Conservation (phyloP, 2,329 filamentous ascomycete species). For the Cercospora nicotianae region DNA sequence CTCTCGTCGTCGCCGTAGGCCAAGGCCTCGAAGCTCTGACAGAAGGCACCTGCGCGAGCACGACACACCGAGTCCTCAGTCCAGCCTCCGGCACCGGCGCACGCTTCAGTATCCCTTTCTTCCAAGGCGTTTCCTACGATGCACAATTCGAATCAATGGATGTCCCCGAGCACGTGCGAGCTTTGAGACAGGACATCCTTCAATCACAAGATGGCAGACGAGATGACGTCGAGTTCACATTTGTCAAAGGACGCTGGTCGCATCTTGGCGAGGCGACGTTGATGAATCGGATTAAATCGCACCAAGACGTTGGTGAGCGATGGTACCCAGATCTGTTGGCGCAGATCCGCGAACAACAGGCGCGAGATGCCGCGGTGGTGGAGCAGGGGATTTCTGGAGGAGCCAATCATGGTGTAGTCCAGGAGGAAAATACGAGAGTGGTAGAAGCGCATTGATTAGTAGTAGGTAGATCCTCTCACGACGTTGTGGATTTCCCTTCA, state of each 20-base stretch:
- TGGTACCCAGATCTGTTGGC: constrained; percentile 57
- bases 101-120: constrained; percentile 80
- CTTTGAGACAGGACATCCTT: constrained; percentile 61
- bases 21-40: constrained; percentile 86
- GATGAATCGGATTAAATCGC: constrained; percentile 80
- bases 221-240: constrained; percentile 86
- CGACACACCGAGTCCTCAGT: constrained; percentile 80
- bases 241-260: constrained; percentile 63
- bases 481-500: not conserved
- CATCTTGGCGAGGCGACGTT: constrained; percentile 79
- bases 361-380: constrained; percentile 15
- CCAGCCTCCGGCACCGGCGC: constrained; percentile 68
- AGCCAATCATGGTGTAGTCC: no score
- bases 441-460: constrained; percentile 2
- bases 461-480: not conserved
- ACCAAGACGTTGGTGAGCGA: constrained; percentile 80
- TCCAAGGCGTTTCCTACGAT: constrained; percentile 80
- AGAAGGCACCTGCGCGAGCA: constrained; percentile 75
- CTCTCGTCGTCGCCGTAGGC: constrained; percentile 82
- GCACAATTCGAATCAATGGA: constrained; percentile 77
- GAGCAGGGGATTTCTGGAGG: not conserved
- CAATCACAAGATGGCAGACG: constrained; percentile 54
- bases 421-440: not conserved
- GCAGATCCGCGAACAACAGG: constrained; percentile 46
- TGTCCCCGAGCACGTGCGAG: constrained; percentile 63